Evolutionary conservation across 2,329 filamentous ascomycete species (phyloP).

Genomic region (Nigrograna mackinnonii): DNA sequence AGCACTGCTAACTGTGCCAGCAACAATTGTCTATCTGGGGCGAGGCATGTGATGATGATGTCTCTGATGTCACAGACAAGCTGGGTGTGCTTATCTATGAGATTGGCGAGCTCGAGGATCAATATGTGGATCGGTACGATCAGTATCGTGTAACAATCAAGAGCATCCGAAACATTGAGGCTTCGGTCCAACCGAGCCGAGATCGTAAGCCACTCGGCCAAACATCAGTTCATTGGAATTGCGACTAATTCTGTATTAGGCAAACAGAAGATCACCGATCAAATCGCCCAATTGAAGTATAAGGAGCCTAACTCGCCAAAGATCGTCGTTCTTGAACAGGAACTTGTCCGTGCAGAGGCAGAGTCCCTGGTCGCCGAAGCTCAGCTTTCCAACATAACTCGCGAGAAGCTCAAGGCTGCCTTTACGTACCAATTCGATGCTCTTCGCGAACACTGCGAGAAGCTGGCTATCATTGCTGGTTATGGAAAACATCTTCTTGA

Average conservation of each 20-base stretch:
- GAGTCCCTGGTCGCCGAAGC: conserved; percentile 99
- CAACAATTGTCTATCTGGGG: conserved; percentile 99
- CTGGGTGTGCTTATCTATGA: conserved; percentile 97
- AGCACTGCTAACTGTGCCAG: conserved; percentile 50
- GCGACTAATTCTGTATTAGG: conserved; percentile 53
- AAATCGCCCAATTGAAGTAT: conserved; percentile 98
- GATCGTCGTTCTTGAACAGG: conserved; percentile 97
- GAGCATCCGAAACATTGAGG: conserved; percentile 98
- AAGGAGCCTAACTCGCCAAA: conserved; percentile 98
- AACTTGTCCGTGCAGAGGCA: conserved; percentile 96
- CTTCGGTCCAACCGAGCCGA: conserved; percentile 95
- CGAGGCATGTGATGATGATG: conserved; percentile 92
- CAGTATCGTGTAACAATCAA: conserved; percentile 99
- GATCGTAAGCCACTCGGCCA: conserved; percentile 69
- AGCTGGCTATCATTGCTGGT: conserved; percentile 95
- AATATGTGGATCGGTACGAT: conserved; percentile 98
- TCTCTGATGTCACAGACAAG: conserved; percentile 98
- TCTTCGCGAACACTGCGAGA: conserved; percentile 95
- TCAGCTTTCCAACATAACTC: conserved; percentile 98
- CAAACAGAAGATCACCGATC: conserved; percentile 99
- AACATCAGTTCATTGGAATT: not conserved
- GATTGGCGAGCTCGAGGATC: conserved; percentile 96
- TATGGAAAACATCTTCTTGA: conserved; percentile 98
- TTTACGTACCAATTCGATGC: conserved; percentile 99
- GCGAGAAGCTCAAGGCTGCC: conserved; percentile 98